These are phyloP conservation scores for Penicillium concentricum DNA, from an alignment of 2,329 filamentous ascomycete species.

Conservation along the genomic window DNA sequence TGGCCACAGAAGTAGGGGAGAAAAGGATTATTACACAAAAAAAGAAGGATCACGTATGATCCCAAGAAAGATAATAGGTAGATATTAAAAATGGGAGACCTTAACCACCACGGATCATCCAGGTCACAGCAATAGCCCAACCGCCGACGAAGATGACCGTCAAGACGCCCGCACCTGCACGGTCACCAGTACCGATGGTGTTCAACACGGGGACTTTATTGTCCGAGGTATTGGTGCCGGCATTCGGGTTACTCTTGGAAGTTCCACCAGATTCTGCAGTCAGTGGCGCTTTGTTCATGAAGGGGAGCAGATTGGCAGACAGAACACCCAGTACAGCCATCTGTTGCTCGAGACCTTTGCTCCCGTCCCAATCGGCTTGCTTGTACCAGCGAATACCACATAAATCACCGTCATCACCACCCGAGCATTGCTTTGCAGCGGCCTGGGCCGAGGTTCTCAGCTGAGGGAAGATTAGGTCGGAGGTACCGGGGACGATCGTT, in stretches of 20 bases:
- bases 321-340: conserved; percentile 43
- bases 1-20: neutral
- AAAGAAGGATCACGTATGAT: conserved; percentile 7
- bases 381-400: conserved; percentile 51
- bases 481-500: conserved; percentile 61
- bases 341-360: conserved; percentile 40
- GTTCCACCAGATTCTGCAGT: conserved; percentile 58
- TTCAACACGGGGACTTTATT: conserved; percentile 10
- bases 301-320: conserved; percentile 30
- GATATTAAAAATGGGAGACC: neutral
- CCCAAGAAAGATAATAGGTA: neutral
- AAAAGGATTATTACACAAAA: conserved; percentile 18
- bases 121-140: conserved; percentile 30
- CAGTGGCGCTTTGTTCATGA: conserved; percentile 37
- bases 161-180: conserved; percentile 38
- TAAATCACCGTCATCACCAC: conserved; percentile 56
- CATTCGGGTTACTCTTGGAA: conserved; percentile 49
- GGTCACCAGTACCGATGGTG: conserved; percentile 35
- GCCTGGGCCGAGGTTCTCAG: conserved; percentile 59
- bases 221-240: conserved; percentile 32
- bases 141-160: conserved; percentile 31
- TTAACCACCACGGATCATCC: conserved; percentile 32
- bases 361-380: conserved; percentile 35
- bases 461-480: conserved; percentile 56
- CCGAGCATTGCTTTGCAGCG: conserved; percentile 64